Percentiles rank a stretch among this genome's conserved stretches.
Conservation (phyloP, 345 rosid genomes). For the Luvunga scandens region DNA sequence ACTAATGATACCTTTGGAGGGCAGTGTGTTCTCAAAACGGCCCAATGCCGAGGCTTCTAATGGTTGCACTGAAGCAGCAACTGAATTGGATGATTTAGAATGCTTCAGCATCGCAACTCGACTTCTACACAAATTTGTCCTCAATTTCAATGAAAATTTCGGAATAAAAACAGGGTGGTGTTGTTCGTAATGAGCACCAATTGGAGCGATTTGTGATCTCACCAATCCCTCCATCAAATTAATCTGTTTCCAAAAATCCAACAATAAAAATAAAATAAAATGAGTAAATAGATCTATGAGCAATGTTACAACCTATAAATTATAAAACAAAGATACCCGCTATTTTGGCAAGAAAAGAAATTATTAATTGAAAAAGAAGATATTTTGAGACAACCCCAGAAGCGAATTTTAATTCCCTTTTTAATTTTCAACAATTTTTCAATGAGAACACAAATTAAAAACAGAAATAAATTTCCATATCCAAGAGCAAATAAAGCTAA, state of each 20-base stretch:
- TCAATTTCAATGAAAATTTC: slow-evolving; percentile 27
- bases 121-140: slow-evolving; percentile 20
- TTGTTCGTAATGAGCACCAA: slow-evolving; percentile 29
- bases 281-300: neutral
- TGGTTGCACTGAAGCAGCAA: slow-evolving; percentile 52
- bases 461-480: neutral
- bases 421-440: neutral
- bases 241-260: slow-evolving; percentile 27
- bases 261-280: neutral
- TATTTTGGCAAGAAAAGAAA: neutral
- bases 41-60: slow-evolving; percentile 39
- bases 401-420: neutral
- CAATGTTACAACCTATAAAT: neutral
- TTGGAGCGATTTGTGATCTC: slow-evolving; percentile 35
- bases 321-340: neutral
- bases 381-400: neutral
- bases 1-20: slow-evolving; percentile 50
- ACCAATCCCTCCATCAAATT: slow-evolving; percentile 60
- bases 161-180: slow-evolving; percentile 26
- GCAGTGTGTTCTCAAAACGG: slow-evolving; percentile 39
- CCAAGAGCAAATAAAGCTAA: neutral
- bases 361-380: neutral
- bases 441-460: neutral
- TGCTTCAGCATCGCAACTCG: slow-evolving; percentile 33
- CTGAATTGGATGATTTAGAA: slow-evolving; percentile 37